Evolutionary conservation across 1,284 basidiomycete species (phyloP).

Genomic region (Trametes versicolor): DNA sequence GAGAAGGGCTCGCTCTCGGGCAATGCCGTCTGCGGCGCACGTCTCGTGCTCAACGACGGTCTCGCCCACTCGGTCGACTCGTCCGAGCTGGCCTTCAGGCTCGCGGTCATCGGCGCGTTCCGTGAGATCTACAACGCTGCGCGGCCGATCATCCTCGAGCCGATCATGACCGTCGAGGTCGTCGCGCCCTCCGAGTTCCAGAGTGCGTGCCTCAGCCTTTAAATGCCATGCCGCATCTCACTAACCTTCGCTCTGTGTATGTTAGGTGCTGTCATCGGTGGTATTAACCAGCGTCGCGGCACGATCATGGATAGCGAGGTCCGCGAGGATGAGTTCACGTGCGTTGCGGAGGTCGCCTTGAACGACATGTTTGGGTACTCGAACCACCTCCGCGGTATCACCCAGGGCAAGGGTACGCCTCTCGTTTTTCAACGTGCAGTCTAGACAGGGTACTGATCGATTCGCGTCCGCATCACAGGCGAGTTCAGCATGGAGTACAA

Average conservation of each 20-base stretch:
- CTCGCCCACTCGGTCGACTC: constrained; percentile 97
- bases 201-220: constrained; percentile 57
- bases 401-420: constrained; percentile 84
- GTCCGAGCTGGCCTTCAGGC: constrained; percentile 94
- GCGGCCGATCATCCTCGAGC: constrained; percentile 89
- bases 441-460: too few species aligned
- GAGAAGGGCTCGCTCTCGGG: constrained; percentile 94
- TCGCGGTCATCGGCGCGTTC: constrained; percentile 93
- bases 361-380: constrained; percentile 99
- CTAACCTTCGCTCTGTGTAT: neutral
- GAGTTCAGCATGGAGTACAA: constrained; percentile 98
- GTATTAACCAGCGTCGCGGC: constrained; percentile 92
- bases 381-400: constrained; percentile 90
- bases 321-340: constrained; percentile 96
- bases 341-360: constrained; percentile 91
- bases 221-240: too few species aligned
- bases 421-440: too few species aligned
- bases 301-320: constrained; percentile 98
- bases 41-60: constrained; percentile 94
- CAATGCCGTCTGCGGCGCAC: constrained; percentile 88
- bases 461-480: constrained; percentile 50
- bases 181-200: constrained; percentile 98
- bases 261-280: constrained; percentile 90
- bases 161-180: constrained; percentile 98
- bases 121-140: constrained; percentile 89